These are phyloP conservation scores for Cryptosporidium bovis DNA, from an alignment of 169 alveolate species.

Conservation along the genomic window DNA sequence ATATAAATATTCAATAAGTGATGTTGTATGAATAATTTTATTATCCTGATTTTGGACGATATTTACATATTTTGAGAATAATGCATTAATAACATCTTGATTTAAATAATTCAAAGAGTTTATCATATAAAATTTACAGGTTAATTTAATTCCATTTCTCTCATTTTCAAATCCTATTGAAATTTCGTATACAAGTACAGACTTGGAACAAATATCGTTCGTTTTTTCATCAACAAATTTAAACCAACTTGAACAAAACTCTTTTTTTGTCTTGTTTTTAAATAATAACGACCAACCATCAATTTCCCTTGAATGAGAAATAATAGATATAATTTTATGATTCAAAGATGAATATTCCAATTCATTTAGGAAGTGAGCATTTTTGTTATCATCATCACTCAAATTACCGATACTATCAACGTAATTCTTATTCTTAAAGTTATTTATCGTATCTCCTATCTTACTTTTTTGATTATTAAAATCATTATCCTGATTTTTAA, in stretches of 20 bases:
- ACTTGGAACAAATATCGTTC: background rate
- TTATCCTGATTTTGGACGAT: conserved; percentile 37
- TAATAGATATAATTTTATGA: conserved; percentile 16
- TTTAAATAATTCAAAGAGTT: background rate
- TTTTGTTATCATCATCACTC: background rate
- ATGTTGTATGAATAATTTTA: conserved; percentile 31
- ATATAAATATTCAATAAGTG: conserved; percentile 52
- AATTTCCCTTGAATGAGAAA: conserved; percentile 13
- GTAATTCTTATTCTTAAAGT: too few relatives aligned
- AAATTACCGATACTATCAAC: too few relatives aligned
- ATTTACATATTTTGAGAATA: conserved; percentile 12
- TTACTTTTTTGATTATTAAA: background rate
- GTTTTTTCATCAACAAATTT: conserved; percentile 11
- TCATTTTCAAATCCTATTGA: conserved; percentile 7
- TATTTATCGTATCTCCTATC: too few relatives aligned
- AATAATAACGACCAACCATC: conserved; percentile 56
- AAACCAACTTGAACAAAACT: conserved; percentile 22
- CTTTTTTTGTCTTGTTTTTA: background rate
- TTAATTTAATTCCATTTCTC: conserved; percentile 5
- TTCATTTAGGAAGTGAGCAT: background rate
- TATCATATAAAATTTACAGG: conserved; percentile 15
- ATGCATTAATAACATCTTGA: background rate
- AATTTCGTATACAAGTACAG: conserved; percentile 32
- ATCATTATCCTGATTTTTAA: background rate
- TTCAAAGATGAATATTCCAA: conserved; percentile 5